Percentiles rank a stretch among this genome's conserved stretches.
Conservation (phyloP, 345 rosid genomes). For the Eucalyptus erythrocorys region DNA sequence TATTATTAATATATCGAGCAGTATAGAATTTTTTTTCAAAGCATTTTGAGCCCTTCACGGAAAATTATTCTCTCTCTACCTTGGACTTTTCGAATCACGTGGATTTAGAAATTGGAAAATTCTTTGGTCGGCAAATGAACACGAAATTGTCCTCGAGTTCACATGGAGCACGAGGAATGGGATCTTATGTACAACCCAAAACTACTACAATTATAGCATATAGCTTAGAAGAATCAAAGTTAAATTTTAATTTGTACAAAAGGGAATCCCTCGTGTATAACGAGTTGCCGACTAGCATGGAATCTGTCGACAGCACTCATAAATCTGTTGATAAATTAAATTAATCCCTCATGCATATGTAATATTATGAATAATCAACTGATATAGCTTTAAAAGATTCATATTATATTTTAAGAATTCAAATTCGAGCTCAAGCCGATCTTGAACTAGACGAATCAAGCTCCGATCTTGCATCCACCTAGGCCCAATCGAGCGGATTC, state of each 20-base stretch:
- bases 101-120: background rate
- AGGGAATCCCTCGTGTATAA: background rate
- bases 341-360: too few relatives aligned
- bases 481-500: background rate
- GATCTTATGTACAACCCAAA: background rate
- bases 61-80: background rate
- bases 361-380: accelerated
- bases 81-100: background rate
- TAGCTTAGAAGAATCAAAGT: background rate
- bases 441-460: background rate
- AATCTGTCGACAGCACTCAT: background rate
- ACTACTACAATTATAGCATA: background rate
- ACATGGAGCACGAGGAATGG: background rate
- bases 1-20: background rate
- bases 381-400: background rate
- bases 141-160: background rate
- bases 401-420: too few relatives aligned
- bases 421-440: background rate
- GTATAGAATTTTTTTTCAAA: background rate
- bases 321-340: background rate
- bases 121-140: background rate
- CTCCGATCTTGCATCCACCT: background rate
- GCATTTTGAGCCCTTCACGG: background rate
- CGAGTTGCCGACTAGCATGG: accelerated
- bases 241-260: too few relatives aligned